A percentile compares a stretch with the other conserved stretches of the same genome.
Evolutionary conservation across 441 rosid genomes (phyloP).

Genomic region (Pelargonium fulgidum): DNA sequence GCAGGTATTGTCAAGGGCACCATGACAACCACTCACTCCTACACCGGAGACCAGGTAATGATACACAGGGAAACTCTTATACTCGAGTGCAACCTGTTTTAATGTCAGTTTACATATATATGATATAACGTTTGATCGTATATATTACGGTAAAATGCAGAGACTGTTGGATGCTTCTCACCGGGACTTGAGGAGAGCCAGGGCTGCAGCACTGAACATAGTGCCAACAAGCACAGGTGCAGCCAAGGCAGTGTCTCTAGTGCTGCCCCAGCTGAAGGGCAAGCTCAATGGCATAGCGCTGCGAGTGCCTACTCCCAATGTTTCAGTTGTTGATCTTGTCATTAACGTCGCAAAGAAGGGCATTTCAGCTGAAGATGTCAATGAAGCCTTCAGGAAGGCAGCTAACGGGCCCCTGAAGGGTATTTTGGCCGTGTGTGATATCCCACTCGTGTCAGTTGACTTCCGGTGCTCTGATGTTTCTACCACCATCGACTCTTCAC

Average conservation of each 20-base stretch:
- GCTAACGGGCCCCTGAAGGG: constrained; percentile 86
- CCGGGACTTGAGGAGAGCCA: constrained; percentile 93
- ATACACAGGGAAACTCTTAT: not conserved
- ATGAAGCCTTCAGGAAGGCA: constrained; percentile 81
- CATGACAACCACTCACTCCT: constrained; percentile 97
- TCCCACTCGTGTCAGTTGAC: constrained; percentile 83
- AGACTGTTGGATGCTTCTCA: constrained; percentile 98
- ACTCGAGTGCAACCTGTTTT: not conserved
- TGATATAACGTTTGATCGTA: not conserved
- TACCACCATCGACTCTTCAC: constrained; percentile 81
- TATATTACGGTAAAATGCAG: constrained; percentile 28
- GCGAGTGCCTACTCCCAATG: constrained; percentile 97
- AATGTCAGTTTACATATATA: not conserved
- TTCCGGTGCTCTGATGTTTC: constrained; percentile 91
- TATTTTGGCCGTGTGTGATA: constrained; percentile 72
- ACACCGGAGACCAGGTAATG: constrained; percentile 93
- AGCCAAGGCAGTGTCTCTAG: constrained; percentile 93
- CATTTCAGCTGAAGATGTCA: constrained; percentile 76
- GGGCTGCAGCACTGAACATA: constrained; percentile 94
- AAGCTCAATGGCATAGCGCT: constrained; percentile 95
- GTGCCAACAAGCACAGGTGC: constrained; percentile 99
- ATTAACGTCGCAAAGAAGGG: constrained; percentile 83
- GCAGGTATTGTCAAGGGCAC: constrained; percentile 97
- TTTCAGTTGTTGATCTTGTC: constrained; percentile 88
- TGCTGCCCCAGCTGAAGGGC: constrained; percentile 90